Conservation (phyloP, 1,284 basidiomycete genomes). For the Puccinia coronata region DNA sequence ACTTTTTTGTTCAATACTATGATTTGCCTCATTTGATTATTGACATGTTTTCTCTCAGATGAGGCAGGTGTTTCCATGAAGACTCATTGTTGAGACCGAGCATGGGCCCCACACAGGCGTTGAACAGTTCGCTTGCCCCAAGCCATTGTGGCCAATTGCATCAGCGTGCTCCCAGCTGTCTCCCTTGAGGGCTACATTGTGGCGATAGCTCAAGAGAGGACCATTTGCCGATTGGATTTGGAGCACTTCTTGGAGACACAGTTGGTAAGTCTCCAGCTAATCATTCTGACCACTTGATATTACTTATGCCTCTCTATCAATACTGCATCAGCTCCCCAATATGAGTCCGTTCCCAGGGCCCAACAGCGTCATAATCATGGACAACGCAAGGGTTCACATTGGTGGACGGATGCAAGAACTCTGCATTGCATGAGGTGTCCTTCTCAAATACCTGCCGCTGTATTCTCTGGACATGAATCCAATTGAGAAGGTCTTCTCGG, state of each 20-base stretch:
- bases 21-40: background rate
- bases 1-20: background rate
- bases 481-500: slow-evolving; percentile 24
- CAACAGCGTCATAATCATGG: background rate
- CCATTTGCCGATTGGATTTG: background rate
- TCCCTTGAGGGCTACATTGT: background rate
- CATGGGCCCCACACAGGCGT: too few species aligned
- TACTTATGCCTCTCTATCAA: background rate
- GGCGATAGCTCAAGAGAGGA: background rate
- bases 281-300: background rate
- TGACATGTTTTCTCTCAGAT: background rate
- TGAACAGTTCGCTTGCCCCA: background rate
- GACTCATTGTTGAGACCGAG: background rate
- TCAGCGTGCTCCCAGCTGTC: background rate
- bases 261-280: background rate
- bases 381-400: too few species aligned
- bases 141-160: background rate
- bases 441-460: too few species aligned
- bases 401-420: too few species aligned
- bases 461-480: too few species aligned
- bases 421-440: too few species aligned
- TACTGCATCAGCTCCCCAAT: background rate
- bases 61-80: background rate
- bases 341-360: background rate
- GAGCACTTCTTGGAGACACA: background rate